Evolutionary conservation across 768 basidiomycete species (phyloP).

Genomic region (Mycena floridula): DNA sequence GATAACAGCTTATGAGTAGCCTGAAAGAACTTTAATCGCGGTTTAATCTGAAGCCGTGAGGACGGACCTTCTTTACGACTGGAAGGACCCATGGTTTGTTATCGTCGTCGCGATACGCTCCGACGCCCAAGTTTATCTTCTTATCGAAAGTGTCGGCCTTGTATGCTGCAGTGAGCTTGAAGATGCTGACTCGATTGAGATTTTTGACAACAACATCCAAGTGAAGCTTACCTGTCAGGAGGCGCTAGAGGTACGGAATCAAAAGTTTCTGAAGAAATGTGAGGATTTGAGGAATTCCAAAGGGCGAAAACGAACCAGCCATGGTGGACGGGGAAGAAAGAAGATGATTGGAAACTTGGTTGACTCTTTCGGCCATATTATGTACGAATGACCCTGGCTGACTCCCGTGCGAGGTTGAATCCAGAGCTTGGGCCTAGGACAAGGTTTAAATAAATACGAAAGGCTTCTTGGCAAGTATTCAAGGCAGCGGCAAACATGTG

Average conservation of each 20-base stretch:
- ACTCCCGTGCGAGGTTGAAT: too few species aligned
- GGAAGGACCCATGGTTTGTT: constrained; percentile 91
- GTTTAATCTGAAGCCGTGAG: constrained; percentile 1
- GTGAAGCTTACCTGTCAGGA: constrained; percentile 60
- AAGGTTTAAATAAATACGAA: too few species aligned
- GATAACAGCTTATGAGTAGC: constrained; percentile 66
- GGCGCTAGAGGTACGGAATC: constrained; percentile 74
- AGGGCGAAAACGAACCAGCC: constrained; percentile 41
- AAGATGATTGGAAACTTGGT: constrained; percentile 55
- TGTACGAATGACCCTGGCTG: too few species aligned
- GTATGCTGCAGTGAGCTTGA: constrained; percentile 86
- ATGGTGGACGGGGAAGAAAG: constrained; percentile 29
- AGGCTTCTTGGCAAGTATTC: too few species aligned
- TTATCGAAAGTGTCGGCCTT: constrained; percentile 68
- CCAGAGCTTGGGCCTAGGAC: too few species aligned
- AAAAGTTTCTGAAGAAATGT: constrained; percentile 54
- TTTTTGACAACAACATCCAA: not conserved
- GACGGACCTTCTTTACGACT: constrained; percentile 74
- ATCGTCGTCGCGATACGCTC: constrained; percentile 86
- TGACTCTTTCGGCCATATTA: constrained; percentile 59
- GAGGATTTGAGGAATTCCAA: constrained; percentile 8
- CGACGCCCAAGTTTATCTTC: constrained; percentile 91
- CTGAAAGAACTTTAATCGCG: constrained; percentile 28
- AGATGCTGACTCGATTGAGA: constrained; percentile 51
- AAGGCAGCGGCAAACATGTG: too few species aligned